Conservation (phyloP, 139 green algal species). For the Chlamydomonas eustigma region DNA sequence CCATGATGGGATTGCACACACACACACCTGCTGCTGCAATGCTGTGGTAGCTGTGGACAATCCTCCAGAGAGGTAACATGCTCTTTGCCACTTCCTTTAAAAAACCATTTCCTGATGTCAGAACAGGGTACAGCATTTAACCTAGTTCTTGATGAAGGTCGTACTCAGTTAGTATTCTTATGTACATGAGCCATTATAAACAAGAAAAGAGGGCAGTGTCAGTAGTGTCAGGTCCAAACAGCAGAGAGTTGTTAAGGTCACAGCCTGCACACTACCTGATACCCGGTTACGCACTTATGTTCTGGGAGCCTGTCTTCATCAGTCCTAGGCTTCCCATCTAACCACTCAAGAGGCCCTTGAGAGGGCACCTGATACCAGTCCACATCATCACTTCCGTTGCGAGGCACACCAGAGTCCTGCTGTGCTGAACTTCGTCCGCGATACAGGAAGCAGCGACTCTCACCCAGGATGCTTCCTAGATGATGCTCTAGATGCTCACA, state of each 20-base stretch:
- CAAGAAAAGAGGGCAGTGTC: too few species aligned
- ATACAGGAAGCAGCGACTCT: neutral
- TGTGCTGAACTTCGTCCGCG: neutral
- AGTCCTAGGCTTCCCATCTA: neutral
- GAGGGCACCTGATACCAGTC: neutral
- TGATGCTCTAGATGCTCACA: conserved; percentile 4
- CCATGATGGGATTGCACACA: too few species aligned
- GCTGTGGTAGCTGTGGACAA: neutral
- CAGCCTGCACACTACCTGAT: neutral
- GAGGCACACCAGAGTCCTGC: neutral
- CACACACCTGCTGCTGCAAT: neutral
- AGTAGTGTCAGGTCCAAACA: too few species aligned
- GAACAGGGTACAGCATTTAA: too few species aligned
- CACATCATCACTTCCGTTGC: neutral
- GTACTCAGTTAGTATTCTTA: too few species aligned
- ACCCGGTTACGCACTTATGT: neutral
- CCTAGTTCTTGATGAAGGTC: too few species aligned
- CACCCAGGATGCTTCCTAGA: neutral
- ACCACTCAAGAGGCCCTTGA: neutral
- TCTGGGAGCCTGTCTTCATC: neutral
- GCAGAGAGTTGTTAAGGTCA: too few species aligned
- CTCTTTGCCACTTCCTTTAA: too few species aligned
- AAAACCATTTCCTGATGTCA: too few species aligned
- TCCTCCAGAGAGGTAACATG: neutral
- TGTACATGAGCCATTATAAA: too few species aligned